Conservation (phyloP, 768 basidiomycete genomes). For the Pisolithus marmoratus region DNA sequence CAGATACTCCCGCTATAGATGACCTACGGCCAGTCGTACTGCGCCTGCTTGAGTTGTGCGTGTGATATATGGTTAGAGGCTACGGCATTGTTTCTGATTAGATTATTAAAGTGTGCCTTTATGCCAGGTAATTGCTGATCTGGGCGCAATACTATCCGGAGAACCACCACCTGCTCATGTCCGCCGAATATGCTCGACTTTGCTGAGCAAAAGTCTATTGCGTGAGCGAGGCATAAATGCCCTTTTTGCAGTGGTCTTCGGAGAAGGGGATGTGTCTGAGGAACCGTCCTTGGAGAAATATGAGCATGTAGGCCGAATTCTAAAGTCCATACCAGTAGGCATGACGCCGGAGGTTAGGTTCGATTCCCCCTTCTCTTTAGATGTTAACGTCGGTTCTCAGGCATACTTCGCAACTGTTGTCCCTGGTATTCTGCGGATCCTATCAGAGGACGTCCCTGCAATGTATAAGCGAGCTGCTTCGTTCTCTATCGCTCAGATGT, state of each 20-base stretch:
- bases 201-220: slow-evolving; percentile 66
- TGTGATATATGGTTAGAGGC: slow-evolving; percentile 14
- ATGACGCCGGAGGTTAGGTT: slow-evolving; percentile 49
- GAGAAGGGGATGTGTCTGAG: slow-evolving; percentile 48
- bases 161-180: slow-evolving; percentile 42
- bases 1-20: slow-evolving; percentile 37
- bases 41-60: slow-evolving; percentile 61
- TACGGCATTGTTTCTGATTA: slow-evolving; percentile 6
- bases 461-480: slow-evolving; percentile 58
- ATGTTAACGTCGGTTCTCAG: slow-evolving; percentile 31
- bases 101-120: slow-evolving; percentile 46
- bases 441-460: slow-evolving; percentile 32
- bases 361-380: neutral
- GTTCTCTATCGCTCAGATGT: slow-evolving; percentile 63
- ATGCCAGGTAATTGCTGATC: slow-evolving; percentile 57
- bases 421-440: slow-evolving; percentile 48
- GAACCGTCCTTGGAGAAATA: slow-evolving; percentile 62
- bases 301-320: slow-evolving; percentile 60
- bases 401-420: slow-evolving; percentile 53
- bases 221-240: slow-evolving; percentile 67
- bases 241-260: slow-evolving; percentile 63
- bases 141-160: slow-evolving; percentile 54
- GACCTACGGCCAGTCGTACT: slow-evolving; percentile 45
- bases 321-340: slow-evolving; percentile 56
- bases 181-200: slow-evolving; percentile 50